Base-by-base conservation (phyloP, 1,284 basidiomycete species). In the Ceraceosorus bombacis region DNA sequence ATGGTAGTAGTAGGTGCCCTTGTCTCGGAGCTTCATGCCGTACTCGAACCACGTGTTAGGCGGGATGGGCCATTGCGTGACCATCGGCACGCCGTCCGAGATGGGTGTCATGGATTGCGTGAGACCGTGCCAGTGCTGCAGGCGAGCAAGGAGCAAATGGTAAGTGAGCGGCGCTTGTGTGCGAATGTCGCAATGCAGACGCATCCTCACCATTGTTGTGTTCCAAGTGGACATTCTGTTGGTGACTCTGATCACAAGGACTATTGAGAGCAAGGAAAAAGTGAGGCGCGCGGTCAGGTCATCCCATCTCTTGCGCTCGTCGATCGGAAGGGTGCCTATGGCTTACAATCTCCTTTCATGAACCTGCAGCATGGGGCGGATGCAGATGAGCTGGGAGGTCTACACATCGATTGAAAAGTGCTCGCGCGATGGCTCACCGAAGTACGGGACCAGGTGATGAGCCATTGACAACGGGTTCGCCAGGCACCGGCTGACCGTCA, bases 21-120 rank as follows among this genome's bases (percentile, higher is more conserved):
- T 60, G 0, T 53, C 49, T 2, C 59, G 59, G 6, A 67, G 50
- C 7, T 59, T 54, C 7, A 71, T 67, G 1, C 59, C 59, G 46
- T 68, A 69, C 48, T 74, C 70, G 55, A 71, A 70, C 46, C 39
- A 70, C 2, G 57, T 1, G 5, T 62, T 62, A 0, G 68, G 63
- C 1, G 41, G 40, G 37, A 71, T 65, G 0, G 70, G 70, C 64
- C 69, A 74, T 53, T 76, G 73, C 2, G 61, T 60, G 13, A 72
- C 41, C 54, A 71, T 62, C 7, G 56, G 56, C 0, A 68, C 71
- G 2, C 73, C 73, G 40, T 76, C 73, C 59, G 69, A 64, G 3
- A 63, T 62, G 0, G 73, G 72, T n/a, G 66, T 67, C 41, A 66
- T 61, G 5, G 41, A 39, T 64, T 73, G 70, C 6, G 39, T 41